phyloP scores from a whole-genome alignment of 768 basidiomycete species.

The Lactarius deliciosus region DNA sequence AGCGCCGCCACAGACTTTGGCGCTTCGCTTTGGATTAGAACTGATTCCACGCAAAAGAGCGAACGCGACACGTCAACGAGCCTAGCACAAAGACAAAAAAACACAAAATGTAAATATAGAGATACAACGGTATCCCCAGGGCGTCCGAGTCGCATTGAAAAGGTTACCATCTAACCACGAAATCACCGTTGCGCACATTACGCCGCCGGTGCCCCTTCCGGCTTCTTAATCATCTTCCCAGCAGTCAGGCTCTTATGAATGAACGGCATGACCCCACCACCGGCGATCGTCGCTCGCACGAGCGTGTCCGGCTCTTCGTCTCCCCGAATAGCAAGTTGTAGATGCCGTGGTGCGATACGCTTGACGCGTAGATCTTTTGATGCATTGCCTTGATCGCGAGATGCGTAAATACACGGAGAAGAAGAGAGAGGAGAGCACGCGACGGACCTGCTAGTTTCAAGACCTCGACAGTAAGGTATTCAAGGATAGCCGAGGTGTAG shows the following conservation, averaged over 20 bases:
- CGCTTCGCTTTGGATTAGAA: background rate
- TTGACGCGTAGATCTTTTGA: constrained; percentile 97
- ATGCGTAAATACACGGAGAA: background rate
- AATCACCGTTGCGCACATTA: no score
- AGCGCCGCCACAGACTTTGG: background rate
- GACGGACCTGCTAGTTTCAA: constrained; percentile 87
- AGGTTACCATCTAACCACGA: background rate
- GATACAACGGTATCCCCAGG: no score
- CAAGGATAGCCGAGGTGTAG: constrained; percentile 93
- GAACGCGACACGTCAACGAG: background rate
- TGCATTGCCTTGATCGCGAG: constrained; percentile 71
- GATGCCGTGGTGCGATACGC: constrained; percentile 40
- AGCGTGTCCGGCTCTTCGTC: constrained; percentile 48
- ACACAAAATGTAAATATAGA: background rate
- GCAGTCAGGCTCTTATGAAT: constrained; percentile 80
- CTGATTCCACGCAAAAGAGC: background rate
- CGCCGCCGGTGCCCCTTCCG: constrained; percentile 9
- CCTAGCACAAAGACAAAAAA: constrained; percentile 2
- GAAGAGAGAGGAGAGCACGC: background rate
- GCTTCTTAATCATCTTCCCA: constrained; percentile 36
- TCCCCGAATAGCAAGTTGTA: background rate
- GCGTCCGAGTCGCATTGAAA: background rate
- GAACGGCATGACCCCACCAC: constrained; percentile 84
- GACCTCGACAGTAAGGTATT: constrained; percentile 96
- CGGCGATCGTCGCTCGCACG: constrained; percentile 91